Percentiles rank a stretch among this genome's conserved stretches.
phyloP scores from a whole-genome alignment of 148 eudicot species.

The Bassia scoparia region DNA sequence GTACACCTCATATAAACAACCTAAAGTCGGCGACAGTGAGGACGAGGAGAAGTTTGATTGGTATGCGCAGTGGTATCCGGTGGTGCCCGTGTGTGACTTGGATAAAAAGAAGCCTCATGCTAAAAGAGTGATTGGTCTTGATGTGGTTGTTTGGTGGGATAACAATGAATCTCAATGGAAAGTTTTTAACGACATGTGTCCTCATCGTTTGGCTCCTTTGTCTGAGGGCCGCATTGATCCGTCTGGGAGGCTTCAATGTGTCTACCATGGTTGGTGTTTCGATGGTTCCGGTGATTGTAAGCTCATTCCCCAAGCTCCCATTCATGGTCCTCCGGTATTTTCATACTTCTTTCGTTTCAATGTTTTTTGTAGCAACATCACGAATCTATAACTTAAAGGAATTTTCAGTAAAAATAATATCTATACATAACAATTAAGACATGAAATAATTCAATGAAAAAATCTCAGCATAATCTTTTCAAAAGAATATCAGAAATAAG shows the following conservation, averaged over 20 bases:
- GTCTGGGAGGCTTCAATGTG: conserved; percentile 80
- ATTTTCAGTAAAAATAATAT: too few species aligned
- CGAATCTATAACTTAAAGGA: too few species aligned
- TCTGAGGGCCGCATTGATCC: conserved; percentile 84
- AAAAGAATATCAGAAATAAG: too few species aligned
- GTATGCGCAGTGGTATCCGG: conserved; percentile 68
- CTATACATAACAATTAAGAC: too few species aligned
- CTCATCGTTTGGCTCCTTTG: conserved; percentile 76
- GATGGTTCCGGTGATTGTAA: conserved; percentile 62
- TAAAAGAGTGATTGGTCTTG: conserved; percentile 57
- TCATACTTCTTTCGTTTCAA: neutral
- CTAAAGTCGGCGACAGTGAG: neutral
- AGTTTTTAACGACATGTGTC: conserved; percentile 70
- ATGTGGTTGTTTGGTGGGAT: conserved; percentile 83
- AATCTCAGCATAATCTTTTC: too few species aligned
- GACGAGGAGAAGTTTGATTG: conserved; percentile 49
- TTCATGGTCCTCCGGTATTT: conserved; percentile 61
- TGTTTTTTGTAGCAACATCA: too few species aligned
- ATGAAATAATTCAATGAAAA: too few species aligned
- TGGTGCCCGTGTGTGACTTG: conserved; percentile 61
- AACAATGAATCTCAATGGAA: conserved; percentile 53
- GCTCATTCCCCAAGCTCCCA: conserved; percentile 75
- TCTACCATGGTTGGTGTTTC: conserved; percentile 87
- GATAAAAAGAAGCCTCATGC: conserved; percentile 71
- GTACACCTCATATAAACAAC: too few species aligned